Base-by-base conservation (phyloP, 2,329 filamentous ascomycete species). In the Diaporthe citrichinensis region DNA sequence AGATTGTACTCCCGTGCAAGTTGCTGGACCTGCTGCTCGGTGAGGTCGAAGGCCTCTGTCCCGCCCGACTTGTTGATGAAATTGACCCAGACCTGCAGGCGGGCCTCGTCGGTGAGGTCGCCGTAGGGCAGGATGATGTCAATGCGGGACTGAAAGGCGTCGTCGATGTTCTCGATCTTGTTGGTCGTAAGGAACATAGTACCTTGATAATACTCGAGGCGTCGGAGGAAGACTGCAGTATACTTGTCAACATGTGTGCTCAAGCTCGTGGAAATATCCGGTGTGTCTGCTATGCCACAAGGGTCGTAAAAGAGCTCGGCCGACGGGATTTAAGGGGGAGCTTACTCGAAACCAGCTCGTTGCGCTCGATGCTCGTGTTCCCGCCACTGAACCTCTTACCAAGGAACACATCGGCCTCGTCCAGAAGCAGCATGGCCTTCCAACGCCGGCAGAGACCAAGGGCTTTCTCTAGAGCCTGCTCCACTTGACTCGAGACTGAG, bases 401-500 rank as follows among this genome's bases (percentile, higher is more conserved):
- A 9, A 88, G 81, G 75, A 87, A 88, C 1, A 87, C 83, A 58
- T 87, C 85, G 0, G 83, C 84, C 75, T 87, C 86, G 59, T 87
- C 85, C 1, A 87, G 78, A 0, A 88, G 81, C 3, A 88, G 80
- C 76, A 88, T 84, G 4, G 83, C 84, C 68, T 84, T 82, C 86
- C 86, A 87, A 41, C 85, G 78, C 17, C 78, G 73, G 65, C 86
- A 83, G 4, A 86, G 82, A 3, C 79, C 79, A 1, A 85, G 80
- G 0, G 84, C 83, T 25, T 80, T 80, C 5, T 81, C 79, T 0
- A 84, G 80, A 1, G 77, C 77, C 7, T 74, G 53, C 76, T 87
- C 84, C 10, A 86, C 83, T 0, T 80, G 79, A 2, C 79, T 73
- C 0, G 84, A 79, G 10, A 78, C 76, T 1, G 81, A 82, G 1